These are phyloP conservation scores for Rhizopogon rudus DNA, from an alignment of 768 basidiomycete genomes.

Conservation along the genomic window DNA sequence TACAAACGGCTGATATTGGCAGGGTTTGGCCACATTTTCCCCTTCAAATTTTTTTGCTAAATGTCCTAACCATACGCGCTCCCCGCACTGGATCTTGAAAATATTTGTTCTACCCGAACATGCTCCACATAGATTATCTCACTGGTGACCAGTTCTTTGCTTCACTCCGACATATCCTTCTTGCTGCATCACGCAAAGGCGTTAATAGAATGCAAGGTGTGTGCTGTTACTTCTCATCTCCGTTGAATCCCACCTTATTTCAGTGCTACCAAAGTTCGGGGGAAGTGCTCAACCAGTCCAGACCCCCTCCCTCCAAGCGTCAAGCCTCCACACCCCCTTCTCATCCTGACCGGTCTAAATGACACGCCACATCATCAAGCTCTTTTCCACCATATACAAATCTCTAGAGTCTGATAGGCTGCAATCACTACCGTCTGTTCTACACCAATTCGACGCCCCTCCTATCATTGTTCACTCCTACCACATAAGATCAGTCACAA, in stretches of 20 bases:
- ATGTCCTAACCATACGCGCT: neutral
- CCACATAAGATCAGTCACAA: conserved; percentile 23
- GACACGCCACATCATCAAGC: conserved; percentile 12
- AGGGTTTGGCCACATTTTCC: conserved; percentile 35
- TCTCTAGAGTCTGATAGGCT: conserved; percentile 11
- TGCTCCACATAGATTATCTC: conserved; percentile 48
- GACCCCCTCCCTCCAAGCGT: conserved; percentile 16
- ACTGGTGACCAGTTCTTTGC: conserved; percentile 76
- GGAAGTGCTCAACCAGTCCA: conserved; percentile 4
- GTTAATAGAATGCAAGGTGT: conserved; percentile 45
- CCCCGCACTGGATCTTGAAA: conserved; percentile 49
- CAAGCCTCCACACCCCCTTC: conserved; percentile 19
- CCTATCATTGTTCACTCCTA: conserved; percentile 6
- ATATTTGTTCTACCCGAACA: conserved; percentile 49
- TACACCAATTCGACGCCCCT: conserved; percentile 4
- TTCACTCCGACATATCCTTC: conserved; percentile 58
- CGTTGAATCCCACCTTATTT: neutral
- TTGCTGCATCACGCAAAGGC: conserved; percentile 47
- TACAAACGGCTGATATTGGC: conserved; percentile 53
- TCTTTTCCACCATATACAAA: conserved; percentile 19
- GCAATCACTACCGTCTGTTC: neutral
- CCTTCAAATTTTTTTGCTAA: neutral
- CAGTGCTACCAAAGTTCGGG: conserved; percentile 2
- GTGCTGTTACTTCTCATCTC: conserved; percentile 11
- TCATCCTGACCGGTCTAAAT: conserved; percentile 22